Base-by-base conservation (phyloP, 148 eudicot species). In the Cornus suecica region DNA sequence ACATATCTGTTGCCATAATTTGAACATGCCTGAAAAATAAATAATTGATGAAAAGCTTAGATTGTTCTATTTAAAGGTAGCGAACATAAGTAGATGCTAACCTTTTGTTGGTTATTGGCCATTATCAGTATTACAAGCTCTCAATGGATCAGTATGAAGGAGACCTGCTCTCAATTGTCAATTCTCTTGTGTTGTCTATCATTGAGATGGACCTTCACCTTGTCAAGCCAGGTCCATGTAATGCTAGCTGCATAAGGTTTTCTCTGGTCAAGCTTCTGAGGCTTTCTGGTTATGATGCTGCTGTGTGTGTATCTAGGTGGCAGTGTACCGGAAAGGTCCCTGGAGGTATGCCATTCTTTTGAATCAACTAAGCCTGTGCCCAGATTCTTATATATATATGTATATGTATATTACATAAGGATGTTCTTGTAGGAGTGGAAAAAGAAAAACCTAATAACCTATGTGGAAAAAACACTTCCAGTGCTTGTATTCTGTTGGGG, bases 211-310 rank as follows among this genome's bases (percentile, higher is more conserved):
- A 90, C 68, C 88, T 91, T 72, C 90, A 83, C 45, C 77, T 85
- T 77, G 83, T 75, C 26, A 90, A 85, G 65, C 74, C 91, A 16
- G 93, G 90, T 66, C 75, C 82, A 3, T 94, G 98, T 79, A 91
- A 83, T 68, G 91, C 88, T 28, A 90, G 94, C 82, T 94, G 98
- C 79, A 84, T 94, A 65, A 84, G 90, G 63, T 88, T 85, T 83
- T 81, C 87, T 52, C 82, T 94, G 75, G 90, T 86, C 29, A 94
- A 94, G 84, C 97, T 90, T 83, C 87, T 94, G n/a, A 83, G 90
- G 70, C 85, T 83, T 24, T 90, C 93, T 26, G 97, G 98, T 25
- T 94, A 87, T 77, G 97, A 94, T 84, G 97, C 98, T 69, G 98
- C 90, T 67, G 90, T 94, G 11, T 94, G 98, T 79, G 76, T 82